Base-by-base conservation (phyloP, 2,329 filamentous ascomycete genomes). In the Dactylellina sp. region DNA sequence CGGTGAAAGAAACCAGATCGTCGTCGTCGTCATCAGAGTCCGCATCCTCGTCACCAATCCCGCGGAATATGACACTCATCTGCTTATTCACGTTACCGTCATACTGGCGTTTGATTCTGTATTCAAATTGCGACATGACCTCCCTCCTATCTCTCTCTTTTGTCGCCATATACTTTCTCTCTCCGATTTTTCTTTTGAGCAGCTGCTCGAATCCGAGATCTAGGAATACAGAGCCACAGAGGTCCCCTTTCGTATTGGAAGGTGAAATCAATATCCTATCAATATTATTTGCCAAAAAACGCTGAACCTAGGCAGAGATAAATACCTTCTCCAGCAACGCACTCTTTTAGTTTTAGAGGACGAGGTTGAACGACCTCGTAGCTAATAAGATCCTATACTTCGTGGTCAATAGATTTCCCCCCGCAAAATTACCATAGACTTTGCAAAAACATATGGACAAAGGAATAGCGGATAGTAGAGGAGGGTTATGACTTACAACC, bases 141-240 rank as follows among this genome's bases (percentile, higher is more conserved):
- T 62, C 46, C 14, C 14, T 62, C 32, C 46, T 37, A 20, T 62
- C 16, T 16, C 14, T 52, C 32, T 62, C 59, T 35, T 32, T 62
- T 7, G 18, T 40, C 1, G 18, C 22, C 2, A 18, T n/a, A 20
- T 62, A 62, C 16, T 62, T 62, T n/a, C 7, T 2, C 32, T 40
- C 59, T 32, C 59, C 59, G 37, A 62, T 16, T 7, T 40, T 52
- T 14, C 12, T 39, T n/a, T 42, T 62, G 3, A 62, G 50, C 7
- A 62, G n/a, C 12, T 52, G 59, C 24, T 93, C 90, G 77, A 94
- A 94, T 0, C 91, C 83, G 78, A 76, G 49, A 60, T 78, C 77
- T n/a, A 93, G 82, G 74, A 93, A 92, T 0, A 89, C 89, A 75
- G 89, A 92, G 7, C 91, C 91, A 76, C 91, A 93, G 0, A 93